Percentiles rank a stretch among this genome's conserved stretches.
These are phyloP conservation scores for Sporothrix luriei DNA, from an alignment of 2,329 filamentous ascomycete genomes.

Conservation along the genomic window DNA sequence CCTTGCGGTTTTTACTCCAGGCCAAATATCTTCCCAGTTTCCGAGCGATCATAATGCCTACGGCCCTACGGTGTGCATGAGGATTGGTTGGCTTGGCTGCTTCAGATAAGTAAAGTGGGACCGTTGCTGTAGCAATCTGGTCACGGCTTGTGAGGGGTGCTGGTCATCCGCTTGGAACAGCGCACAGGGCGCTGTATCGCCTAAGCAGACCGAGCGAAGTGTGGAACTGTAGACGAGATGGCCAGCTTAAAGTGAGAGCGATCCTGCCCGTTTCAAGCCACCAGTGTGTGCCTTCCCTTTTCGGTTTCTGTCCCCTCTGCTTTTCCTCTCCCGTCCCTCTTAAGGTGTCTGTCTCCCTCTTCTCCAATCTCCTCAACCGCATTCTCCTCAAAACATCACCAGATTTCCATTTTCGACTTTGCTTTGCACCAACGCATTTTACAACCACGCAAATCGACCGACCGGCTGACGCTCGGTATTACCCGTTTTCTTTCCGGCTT, in stretches of 20 bases:
- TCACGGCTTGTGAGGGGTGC: neutral
- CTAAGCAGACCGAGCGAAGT: conserved; percentile 7
- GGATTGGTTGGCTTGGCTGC: neutral
- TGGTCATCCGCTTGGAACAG: conserved; percentile 17
- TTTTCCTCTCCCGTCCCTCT: neutral
- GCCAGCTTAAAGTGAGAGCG: neutral
- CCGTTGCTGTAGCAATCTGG: conserved; percentile 34
- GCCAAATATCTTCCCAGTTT: neutral
- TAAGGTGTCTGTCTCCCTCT: neutral
- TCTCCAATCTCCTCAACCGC: neutral
- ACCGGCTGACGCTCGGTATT: neutral
- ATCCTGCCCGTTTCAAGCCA: conserved; percentile 17
- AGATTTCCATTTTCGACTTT: neutral
- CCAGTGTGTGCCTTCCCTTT: conserved; percentile 7
- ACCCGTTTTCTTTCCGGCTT: neutral
- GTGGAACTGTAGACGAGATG: neutral
- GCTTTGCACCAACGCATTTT: neutral
- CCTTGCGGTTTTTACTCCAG: too few species aligned
- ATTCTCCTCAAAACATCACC: conserved; percentile 17
- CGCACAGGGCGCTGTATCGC: conserved; percentile 25
- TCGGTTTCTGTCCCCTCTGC: neutral
- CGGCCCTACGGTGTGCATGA: too few species aligned
- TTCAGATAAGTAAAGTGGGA: conserved; percentile 25
- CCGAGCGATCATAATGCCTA: too few species aligned
- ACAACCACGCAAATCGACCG: neutral